Base-by-base conservation (phyloP, 208 protist genomes). In the Crithidia thermophila region DNA sequence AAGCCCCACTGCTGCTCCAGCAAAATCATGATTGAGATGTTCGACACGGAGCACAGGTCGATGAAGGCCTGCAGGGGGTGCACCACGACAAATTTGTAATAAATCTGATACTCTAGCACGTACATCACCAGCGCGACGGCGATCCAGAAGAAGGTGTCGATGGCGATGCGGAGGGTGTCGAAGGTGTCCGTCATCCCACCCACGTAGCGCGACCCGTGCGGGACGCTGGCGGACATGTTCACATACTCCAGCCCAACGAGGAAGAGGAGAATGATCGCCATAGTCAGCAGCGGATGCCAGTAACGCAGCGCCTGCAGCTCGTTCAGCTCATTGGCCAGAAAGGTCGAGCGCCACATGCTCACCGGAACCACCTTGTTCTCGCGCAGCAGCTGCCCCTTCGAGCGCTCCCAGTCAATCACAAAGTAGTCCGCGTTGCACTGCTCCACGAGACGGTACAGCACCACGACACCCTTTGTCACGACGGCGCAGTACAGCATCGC, bases 31-130 rank as follows among this genome's bases (percentile, higher is more conserved):
- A 98, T 74, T 37, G 86, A 94, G 47, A 97, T 88, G 74, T 98
- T 98, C 16, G 91, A 87, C 18, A 98, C 82, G 34, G 92, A 97
- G 73, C 88, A 96, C 28, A 95, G 72, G 67, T 98, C 94, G 36
- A 96, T 82, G 72, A 98, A 96, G 25, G 75, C 76, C 77, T 83
- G 87, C 7, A 97, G 65, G 18, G 90, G 90, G 64, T 98, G 84
- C 36, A 89, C 88, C 27, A 85, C 64, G 28, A 96, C 33, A 45
- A 94, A 95, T 31, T 89, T 87, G 67, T 94, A 94, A 70, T 84
- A 90, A 28, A 97, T 77, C 42, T 93, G 84, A 56, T 79, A 88
- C 73, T 94, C 84, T 20, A 92, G 27, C 23, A 94, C 30, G 65
- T 94, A 85, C 31, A 96, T 60, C 0, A 83, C 66, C 30, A 90